Base-by-base conservation (phyloP, 495 filamentous ascomycete species). In the Neurospora sp. region DNA sequence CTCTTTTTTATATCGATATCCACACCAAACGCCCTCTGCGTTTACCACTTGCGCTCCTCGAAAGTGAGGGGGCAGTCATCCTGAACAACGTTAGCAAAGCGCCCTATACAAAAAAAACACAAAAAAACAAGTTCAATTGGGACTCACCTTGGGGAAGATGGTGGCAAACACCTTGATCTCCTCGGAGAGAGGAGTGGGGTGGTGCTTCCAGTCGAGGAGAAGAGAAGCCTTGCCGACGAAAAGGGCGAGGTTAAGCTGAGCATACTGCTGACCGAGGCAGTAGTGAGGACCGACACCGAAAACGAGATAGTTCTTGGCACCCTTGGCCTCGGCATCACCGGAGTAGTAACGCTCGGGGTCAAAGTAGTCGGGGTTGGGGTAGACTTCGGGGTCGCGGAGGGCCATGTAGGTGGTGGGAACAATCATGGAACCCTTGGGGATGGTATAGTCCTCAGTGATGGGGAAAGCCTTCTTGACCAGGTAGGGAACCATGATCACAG, bases 81-180 rank as follows among this genome's bases (percentile, higher is more conserved):
- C 88, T 90, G 72, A 37, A 42, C 0, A 35, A 69, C 11, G 69
- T 75, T 41, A 44, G 59, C 62, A 71, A n/a, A 31, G 16, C 5
- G 9, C 6, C n/a, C 6, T 23, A 35, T 62, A 20, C 18, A 20
- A 12, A 20, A 23, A 39, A 4, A 31, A 3, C 2, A 10, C 1
- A 4, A 18, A 40, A 20, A 12, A 35, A 10, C 11, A 5, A 9
- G 5, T n/a, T 39, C 31, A 18, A 16, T 66, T 23, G 41, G 4
- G 39, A 76, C 91, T 82, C 86, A 97, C 94, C 91, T 92, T 91
- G 70, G 96, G 96, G 87, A 99, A 99, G 73, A 99, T 96, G 35
- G 93, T 97, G 11, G 96, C 96, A 84, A 99, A 99, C 72, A 98
- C 95, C 87, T 97, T 94, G 82, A 99, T 98, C 80, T 96, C 90